Percentiles rank a stretch among this genome's conserved stretches.
Conservation (phyloP, 768 basidiomycete genomes). For the Podaxis mareebaensis region DNA sequence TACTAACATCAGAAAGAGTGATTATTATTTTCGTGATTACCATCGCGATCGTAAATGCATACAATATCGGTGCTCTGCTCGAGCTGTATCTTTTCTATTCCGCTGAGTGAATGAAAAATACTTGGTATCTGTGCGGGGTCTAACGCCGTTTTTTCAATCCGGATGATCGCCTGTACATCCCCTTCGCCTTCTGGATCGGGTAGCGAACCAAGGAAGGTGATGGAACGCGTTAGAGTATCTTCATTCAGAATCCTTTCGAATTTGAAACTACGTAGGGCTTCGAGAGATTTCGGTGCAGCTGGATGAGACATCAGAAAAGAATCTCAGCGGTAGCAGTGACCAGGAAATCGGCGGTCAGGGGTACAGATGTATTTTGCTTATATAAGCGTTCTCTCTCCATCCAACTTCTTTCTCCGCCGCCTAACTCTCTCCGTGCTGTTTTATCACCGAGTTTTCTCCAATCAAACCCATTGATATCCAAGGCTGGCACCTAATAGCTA, state of each 20-base stretch:
- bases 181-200: slow-evolving; percentile 28
- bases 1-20: slow-evolving; percentile 50
- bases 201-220: slow-evolving; percentile 71
- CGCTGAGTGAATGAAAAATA: slow-evolving; percentile 37
- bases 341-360: neutral
- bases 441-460: neutral
- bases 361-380: too few relatives aligned
- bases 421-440: too few relatives aligned
- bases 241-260: slow-evolving; percentile 61
- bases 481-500: too few relatives aligned
- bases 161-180: slow-evolving; percentile 59
- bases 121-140: slow-evolving; percentile 37
- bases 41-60: slow-evolving; percentile 23
- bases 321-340: neutral
- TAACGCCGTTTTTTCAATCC: slow-evolving; percentile 76
- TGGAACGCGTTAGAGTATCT: slow-evolving; percentile 60
- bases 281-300: slow-evolving; percentile 31
- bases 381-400: too few relatives aligned
- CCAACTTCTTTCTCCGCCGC: too few relatives aligned
- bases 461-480: neutral
- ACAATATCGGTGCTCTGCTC: slow-evolving; percentile 73
- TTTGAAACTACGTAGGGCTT: slow-evolving; percentile 46
- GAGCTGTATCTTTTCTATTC: slow-evolving; percentile 43
- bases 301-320: slow-evolving; percentile 32
- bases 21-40: neutral